Evolutionary conservation across 306 rosid genomes (phyloP).

Genomic region (Cucurbita moschata): DNA sequence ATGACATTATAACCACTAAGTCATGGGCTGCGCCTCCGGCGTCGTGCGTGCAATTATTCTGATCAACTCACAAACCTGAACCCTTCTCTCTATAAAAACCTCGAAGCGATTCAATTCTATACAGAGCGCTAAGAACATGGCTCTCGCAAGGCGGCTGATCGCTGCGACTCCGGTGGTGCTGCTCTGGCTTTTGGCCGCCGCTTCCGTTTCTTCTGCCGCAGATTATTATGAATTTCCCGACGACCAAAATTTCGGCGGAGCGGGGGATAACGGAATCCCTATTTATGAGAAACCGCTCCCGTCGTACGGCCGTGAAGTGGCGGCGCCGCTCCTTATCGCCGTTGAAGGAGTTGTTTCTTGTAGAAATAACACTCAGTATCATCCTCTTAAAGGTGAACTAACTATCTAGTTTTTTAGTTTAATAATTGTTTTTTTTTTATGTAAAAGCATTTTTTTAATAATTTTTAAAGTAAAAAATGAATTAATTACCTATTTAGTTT

Average conservation of each 20-base stretch:
- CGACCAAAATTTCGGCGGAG: neutral
- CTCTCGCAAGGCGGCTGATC: neutral
- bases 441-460: no score
- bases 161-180: neutral
- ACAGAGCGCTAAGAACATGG: neutral
- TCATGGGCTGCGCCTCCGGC: neutral
- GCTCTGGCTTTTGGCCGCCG: neutral
- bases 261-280: neutral
- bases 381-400: neutral
- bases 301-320: neutral
- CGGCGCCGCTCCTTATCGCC: neutral
- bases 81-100: neutral
- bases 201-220: neutral
- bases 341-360: slow-evolving; percentile 3
- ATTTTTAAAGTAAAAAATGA: no score
- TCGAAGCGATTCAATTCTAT: neutral
- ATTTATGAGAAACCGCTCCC: neutral
- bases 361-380: neutral
- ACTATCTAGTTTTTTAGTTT: no score
- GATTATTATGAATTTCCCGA: neutral
- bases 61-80: neutral
- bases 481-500: no score
- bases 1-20: neutral
- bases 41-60: neutral
- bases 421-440: no score